These are phyloP conservation scores for Martensiomyces pterosporus DNA, from an alignment of 192 early-diverging fungal genomes.

Conservation along the genomic window DNA sequence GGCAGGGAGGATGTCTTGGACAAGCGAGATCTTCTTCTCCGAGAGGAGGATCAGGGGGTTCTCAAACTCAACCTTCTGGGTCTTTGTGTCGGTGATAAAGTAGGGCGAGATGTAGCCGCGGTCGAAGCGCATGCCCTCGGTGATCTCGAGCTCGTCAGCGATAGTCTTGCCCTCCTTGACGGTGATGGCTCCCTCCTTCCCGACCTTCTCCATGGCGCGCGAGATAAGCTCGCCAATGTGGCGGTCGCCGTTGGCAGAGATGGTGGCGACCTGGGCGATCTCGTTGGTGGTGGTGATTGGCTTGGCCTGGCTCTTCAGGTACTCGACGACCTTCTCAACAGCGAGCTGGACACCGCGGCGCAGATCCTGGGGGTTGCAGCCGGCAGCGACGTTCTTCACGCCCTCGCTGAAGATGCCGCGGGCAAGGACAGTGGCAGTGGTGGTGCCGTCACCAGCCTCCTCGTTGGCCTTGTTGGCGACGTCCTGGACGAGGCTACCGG, in stretches of 20 bases:
- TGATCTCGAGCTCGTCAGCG: conserved; percentile 98
- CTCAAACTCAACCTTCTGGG: conserved; percentile 99
- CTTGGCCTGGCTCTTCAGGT: conserved; percentile 84
- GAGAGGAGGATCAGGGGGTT: conserved; percentile 98
- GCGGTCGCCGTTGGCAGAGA: conserved; percentile 99
- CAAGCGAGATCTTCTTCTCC: conserved; percentile 95
- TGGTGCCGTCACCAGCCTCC: conserved; percentile 98
- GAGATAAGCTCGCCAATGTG: conserved; percentile 96
- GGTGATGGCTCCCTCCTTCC: conserved; percentile 99
- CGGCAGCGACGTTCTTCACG: conserved; percentile 98
- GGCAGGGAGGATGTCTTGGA: conserved; percentile 95
- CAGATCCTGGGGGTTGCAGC: conserved; percentile 99
- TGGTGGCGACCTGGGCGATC: conserved; percentile 98
- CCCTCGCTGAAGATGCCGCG: conserved; percentile 99
- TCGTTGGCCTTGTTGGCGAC: conserved; percentile 99
- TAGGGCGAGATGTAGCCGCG: conserved; percentile 99
- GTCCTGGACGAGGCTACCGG: conserved; percentile 83
- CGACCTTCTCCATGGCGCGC: conserved; percentile 99
- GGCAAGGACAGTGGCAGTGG: conserved; percentile 96
- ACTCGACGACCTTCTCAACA: conserved; percentile 90
- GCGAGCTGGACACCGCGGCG: conserved; percentile 91
- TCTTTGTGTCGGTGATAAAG: conserved; percentile 98
- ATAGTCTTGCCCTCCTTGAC: conserved; percentile 99
- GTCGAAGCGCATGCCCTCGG: conserved; percentile 99
- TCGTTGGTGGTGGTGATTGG: conserved; percentile 94